Base-by-base conservation (phyloP, 345 rosid genomes). In the Dipteronia sinensis region DNA sequence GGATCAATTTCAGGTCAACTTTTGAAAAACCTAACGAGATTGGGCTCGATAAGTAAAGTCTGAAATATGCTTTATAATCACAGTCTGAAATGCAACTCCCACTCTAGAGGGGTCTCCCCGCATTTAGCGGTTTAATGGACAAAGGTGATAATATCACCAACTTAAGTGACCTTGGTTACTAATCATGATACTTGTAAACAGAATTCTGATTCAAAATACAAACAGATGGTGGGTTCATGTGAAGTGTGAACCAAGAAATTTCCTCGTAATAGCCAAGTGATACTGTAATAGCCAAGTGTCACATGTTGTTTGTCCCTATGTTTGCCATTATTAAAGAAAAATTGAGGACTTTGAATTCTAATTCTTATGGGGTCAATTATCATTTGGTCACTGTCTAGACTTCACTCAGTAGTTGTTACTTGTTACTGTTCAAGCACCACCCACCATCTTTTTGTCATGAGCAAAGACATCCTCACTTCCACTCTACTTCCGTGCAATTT, bases 401-500 rank as follows among this genome's bases (percentile, higher is more conserved):
- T 49, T 11, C 55, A 49, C 55, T 13, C 8, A 40, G 17, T 31
- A 34, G 38, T 4, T n/a, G n/a, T n/a, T n/a, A 34, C 0, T 34
- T 34, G 4, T 4, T 34, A 34, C 6, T 34, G 38, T 34, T 34
- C 38, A 34, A 34, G 38, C 6, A n/a, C 29, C 65, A 59, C 65
- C 65, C 11, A 59, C 23, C 65, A 20, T 59, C 65, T 59, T 22
- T 22, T 59, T 59, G 27, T 7, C 29, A 62, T 9, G 29, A 19
- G 47, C 13, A 75, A 65, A 31, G n/a, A 22, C 25, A 1, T 7
- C 16, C 40, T 2, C 63, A 56, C 11, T 77, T 70, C 80, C 70
- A 13, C 63, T 13, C 61, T 12, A 34, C 44, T 77, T 77, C 80
- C 80, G 1, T n/a, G 62, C 20, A 61, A 69, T 7, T 61, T 64